phyloP scores from a whole-genome alignment of 1,284 basidiomycete genomes.

The Trichosporon ovoides region DNA sequence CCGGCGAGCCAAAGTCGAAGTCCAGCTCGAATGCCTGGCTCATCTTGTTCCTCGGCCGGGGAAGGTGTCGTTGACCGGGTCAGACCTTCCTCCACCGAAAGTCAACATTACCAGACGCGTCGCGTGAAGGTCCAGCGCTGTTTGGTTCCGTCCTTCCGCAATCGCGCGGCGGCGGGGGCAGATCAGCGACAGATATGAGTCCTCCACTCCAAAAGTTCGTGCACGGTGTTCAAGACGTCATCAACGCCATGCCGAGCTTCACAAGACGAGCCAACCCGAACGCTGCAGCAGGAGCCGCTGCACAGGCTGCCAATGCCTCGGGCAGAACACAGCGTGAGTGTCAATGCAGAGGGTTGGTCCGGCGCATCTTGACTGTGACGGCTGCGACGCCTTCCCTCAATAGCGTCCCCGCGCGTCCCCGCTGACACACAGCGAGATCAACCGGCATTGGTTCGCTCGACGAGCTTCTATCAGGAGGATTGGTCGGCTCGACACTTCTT shows the following conservation, averaged over 20 bases:
- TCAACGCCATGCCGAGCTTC: neutral
- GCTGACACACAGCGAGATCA: slow-evolving; percentile 49
- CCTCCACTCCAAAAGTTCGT: too few species aligned
- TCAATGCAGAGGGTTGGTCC: too few species aligned
- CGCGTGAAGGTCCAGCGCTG: too few species aligned
- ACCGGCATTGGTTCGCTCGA: slow-evolving; percentile 92
- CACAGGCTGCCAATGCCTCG: neutral
- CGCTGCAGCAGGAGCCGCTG: neutral
- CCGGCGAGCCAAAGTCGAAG: slow-evolving; percentile 1
- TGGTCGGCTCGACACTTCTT: slow-evolving; percentile 71
- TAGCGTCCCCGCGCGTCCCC: neutral
- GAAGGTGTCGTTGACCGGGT: too few species aligned
- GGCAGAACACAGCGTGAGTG: neutral
- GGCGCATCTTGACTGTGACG: too few species aligned
- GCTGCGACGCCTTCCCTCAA: neutral
- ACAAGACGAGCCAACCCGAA: neutral
- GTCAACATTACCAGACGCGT: too few species aligned
- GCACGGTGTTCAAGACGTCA: too few species aligned
- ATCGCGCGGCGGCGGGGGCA: too few species aligned
- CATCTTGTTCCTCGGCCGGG: neutral
- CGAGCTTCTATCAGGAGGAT: slow-evolving; percentile 85
- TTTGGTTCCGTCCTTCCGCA: too few species aligned
- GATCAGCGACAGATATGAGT: too few species aligned
- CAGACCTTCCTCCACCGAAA: too few species aligned
- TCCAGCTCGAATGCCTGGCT: slow-evolving; percentile 1